These are phyloP conservation scores for Globisporangium cystogenes DNA, from an alignment of 352 stramenopile species.

Conservation along the genomic window DNA sequence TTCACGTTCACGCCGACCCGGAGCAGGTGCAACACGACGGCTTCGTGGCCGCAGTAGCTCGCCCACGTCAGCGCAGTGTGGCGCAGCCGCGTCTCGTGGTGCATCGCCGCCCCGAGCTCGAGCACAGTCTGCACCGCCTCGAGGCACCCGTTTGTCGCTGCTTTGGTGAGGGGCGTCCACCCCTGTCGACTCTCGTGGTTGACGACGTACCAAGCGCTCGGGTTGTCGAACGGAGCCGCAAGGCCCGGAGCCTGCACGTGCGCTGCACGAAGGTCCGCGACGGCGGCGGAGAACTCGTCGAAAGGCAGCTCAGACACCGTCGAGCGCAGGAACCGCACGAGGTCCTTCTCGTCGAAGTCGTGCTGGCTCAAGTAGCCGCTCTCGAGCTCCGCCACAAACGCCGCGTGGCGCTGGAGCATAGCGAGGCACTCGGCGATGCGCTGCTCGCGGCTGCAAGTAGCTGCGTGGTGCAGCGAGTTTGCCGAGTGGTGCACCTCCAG, in stretches of 20 bases:
- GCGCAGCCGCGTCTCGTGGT: slow-evolving; percentile 46
- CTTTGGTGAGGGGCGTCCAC: slow-evolving; percentile 71
- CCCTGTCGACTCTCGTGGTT: slow-evolving; percentile 52
- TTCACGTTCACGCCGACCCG: slow-evolving; percentile 26
- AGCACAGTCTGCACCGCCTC: slow-evolving; percentile 34
- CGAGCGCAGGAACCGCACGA: slow-evolving; percentile 28
- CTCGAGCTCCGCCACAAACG: slow-evolving; percentile 20
- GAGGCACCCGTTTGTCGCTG: slow-evolving; percentile 41
- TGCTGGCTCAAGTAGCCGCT: slow-evolving; percentile 21
- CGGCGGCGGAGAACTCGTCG: slow-evolving; percentile 13
- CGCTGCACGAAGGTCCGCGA: slow-evolving; percentile 18
- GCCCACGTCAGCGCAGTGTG: slow-evolving; percentile 78
- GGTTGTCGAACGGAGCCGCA: slow-evolving; percentile 1
- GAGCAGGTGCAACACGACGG: slow-evolving; percentile 45
- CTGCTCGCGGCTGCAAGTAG: slow-evolving; percentile 24
- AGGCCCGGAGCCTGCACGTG: not conserved
- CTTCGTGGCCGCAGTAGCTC: slow-evolving; percentile 66
- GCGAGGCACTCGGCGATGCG: slow-evolving; percentile 30
- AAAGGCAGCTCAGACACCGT: slow-evolving; percentile 13
- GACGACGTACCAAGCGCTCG: slow-evolving; percentile 26
- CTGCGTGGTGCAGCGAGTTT: slow-evolving; percentile 28
- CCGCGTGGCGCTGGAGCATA: slow-evolving; percentile 32
- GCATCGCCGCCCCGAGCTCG: slow-evolving; percentile 28
- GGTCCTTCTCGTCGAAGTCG: slow-evolving; percentile 30
- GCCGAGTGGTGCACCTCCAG: slow-evolving; percentile 28